Evolutionary conservation across 2,329 filamentous ascomycete species (phyloP), one percentile per base, ranked within the genome.

Genomic region (Neofusicoccum cordaticola): DNA sequence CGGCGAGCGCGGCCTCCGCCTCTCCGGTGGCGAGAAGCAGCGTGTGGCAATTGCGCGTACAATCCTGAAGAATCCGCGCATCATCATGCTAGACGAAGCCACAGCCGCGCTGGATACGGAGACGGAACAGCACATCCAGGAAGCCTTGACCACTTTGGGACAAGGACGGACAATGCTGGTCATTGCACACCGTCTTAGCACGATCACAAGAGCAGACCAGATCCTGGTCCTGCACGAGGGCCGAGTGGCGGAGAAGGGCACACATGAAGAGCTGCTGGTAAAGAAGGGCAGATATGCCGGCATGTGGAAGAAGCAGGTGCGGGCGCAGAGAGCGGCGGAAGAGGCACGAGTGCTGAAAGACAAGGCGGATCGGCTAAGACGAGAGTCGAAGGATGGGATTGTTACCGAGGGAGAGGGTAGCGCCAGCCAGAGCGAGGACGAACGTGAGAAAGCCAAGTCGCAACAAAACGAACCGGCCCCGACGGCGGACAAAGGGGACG

Each of bases 1-100:
- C 58, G 93, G 93, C 68, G 93, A 97, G 77, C 89, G 93, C 66
- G 93, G 93, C 37, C 83, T 97, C 56, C 88, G 92, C 60, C 83
- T 97, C 2, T 96, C 92, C 66, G 93, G 93, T 65, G 93, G 93
- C 61, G 93, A 97, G 78, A 96, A 96, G 77, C 93, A 97, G 76
- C 89, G 93, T 60, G 92, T 97, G 53, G 93, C 93, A 2, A 97
- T 97, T 76, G 93, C 93, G 19, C 89, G 93, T 62, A 96, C 93
- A 0, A 95, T 97, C 68, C 84, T 97, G 69, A 97, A 97, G 78
- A 88, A 96, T 69, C 93, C 93, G 1, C 88, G 90, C 60, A 93
- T 97, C 72, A 96, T 97, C 73, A 90, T 97, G 79, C 83, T 97
- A 44, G 93, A 97, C 74, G 93, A 97, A 78, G 93, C 93, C 12